Evolutionary conservation across 192 early-diverging fungal species (phyloP).

Genomic region (Thoreauomyces humboldtii): DNA sequence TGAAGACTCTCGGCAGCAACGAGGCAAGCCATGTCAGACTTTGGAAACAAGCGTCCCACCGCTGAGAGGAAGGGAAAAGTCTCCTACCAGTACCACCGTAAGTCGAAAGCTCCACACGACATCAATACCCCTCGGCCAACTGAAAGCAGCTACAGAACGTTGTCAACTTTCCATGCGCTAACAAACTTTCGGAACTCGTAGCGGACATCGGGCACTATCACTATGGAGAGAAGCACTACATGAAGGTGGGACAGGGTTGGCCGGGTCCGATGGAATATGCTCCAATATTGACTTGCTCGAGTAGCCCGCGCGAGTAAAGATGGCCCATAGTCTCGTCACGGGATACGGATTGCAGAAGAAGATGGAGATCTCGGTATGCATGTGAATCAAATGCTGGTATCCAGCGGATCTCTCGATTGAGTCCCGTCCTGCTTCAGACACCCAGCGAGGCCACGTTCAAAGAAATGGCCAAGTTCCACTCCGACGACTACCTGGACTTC

Average conservation of each 20-base stretch:
- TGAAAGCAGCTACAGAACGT: neutral
- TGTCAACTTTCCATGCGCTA: neutral
- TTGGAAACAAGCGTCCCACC: constrained; percentile 28
- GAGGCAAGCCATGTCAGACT: too few relatives aligned
- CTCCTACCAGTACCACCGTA: constrained; percentile 47
- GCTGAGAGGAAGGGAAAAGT: constrained; percentile 26
- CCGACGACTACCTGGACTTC: constrained; percentile 94
- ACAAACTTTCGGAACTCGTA: constrained; percentile 16
- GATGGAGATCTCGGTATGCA: constrained; percentile 67
- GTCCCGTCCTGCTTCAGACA: too few relatives aligned
- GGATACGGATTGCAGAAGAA: constrained; percentile 89
- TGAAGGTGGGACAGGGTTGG: constrained; percentile 41
- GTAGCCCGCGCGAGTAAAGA: constrained; percentile 85
- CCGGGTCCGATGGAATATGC: neutral
- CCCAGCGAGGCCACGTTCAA: constrained; percentile 86
- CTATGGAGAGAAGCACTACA: constrained; percentile 53
- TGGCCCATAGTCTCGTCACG: constrained; percentile 91
- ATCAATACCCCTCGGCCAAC: neutral
- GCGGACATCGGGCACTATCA: constrained; percentile 59
- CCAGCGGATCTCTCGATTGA: too few relatives aligned
- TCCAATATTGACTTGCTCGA: neutral
- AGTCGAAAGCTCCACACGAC: constrained; percentile 14
- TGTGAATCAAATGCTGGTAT: too few relatives aligned
- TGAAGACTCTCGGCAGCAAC: too few relatives aligned
- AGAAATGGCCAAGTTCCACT: constrained; percentile 93